Percentiles rank a stretch among this genome's conserved stretches.
Conservation (phyloP, 192 early-diverging fungal species). For the Gigaspora rosea region DNA sequence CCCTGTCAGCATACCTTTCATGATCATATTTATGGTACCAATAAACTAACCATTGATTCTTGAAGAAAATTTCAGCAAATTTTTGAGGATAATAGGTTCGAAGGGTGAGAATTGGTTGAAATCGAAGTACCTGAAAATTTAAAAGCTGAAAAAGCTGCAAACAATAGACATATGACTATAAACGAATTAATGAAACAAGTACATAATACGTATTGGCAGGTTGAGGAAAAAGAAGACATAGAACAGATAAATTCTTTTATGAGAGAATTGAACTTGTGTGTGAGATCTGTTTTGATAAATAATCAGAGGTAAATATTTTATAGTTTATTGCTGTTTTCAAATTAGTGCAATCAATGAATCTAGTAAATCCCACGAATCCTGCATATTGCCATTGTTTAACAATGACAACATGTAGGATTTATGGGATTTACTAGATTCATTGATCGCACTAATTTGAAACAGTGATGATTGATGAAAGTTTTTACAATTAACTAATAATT, state of each 20-base stretch:
- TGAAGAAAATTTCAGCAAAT: conserved; percentile 29
- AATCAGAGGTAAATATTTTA: too few relatives aligned
- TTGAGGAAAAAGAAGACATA: conserved; percentile 5
- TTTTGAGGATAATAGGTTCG: conserved; percentile 31
- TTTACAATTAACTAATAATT: too few relatives aligned
- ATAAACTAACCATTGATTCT: neutral
- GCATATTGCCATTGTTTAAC: too few relatives aligned
- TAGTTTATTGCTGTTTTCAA: too few relatives aligned
- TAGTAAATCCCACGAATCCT: too few relatives aligned
- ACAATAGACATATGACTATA: conserved; percentile 10
- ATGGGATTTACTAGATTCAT: too few relatives aligned
- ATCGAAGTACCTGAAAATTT: neutral
- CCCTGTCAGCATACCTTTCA: conserved; percentile 22
- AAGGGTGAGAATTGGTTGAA: conserved; percentile 5
- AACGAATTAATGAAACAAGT: conserved; percentile 26
- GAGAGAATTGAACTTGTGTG: too few relatives aligned
- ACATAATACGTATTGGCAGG: neutral
- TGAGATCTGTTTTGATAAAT: too few relatives aligned
- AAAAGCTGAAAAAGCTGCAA: conserved; percentile 6
- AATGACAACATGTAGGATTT: too few relatives aligned
- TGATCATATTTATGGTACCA: conserved; percentile 9
- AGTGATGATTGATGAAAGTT: too few relatives aligned
- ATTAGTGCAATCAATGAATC: too few relatives aligned
- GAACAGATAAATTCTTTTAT: conserved; percentile 4
- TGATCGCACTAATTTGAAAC: too few relatives aligned